Conservation (phyloP, 148 eudicot genomes). For the Rhododendron vialii region DNA sequence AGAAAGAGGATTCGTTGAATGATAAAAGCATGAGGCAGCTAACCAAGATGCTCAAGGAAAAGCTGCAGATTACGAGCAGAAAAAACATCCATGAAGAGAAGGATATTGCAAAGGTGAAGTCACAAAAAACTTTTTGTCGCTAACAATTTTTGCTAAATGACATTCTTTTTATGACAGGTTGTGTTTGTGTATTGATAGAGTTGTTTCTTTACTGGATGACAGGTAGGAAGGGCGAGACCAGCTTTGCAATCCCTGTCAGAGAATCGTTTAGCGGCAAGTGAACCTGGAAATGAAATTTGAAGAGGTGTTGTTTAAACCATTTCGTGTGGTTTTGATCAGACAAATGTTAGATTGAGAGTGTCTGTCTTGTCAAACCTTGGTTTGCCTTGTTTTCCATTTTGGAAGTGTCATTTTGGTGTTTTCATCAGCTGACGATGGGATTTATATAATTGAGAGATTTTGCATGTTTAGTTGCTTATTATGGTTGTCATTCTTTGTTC, state of each 20-base stretch:
- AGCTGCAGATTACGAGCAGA: constrained; percentile 20
- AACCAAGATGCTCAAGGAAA: constrained; percentile 35
- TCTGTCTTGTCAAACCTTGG: background rate
- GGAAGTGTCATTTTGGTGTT: background rate
- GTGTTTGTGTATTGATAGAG: background rate
- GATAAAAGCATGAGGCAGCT: constrained; percentile 48
- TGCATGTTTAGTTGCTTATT: background rate
- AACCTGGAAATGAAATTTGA: constrained; percentile 1
- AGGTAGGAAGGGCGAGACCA: constrained; percentile 34
- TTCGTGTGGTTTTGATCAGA: no score
- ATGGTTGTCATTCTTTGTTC: background rate
- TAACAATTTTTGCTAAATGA: background rate
- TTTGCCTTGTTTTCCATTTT: background rate
- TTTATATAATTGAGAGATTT: background rate
- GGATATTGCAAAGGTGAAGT: constrained; percentile 14
- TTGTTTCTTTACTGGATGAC: constrained; percentile 10
- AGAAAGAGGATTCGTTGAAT: constrained; percentile 15
- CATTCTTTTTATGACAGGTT: background rate
- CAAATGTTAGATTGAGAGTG: no score
- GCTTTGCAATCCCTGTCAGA: constrained; percentile 43
- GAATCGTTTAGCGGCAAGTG: constrained; percentile 16
- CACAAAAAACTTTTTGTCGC: background rate
- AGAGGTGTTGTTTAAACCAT: background rate
- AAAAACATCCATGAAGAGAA: constrained; percentile 5
- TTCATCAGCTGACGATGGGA: background rate